phyloP scores from a whole-genome alignment of 2,329 filamentous ascomycete species.

The Teratosphaeria pseudoeucalypti region DNA sequence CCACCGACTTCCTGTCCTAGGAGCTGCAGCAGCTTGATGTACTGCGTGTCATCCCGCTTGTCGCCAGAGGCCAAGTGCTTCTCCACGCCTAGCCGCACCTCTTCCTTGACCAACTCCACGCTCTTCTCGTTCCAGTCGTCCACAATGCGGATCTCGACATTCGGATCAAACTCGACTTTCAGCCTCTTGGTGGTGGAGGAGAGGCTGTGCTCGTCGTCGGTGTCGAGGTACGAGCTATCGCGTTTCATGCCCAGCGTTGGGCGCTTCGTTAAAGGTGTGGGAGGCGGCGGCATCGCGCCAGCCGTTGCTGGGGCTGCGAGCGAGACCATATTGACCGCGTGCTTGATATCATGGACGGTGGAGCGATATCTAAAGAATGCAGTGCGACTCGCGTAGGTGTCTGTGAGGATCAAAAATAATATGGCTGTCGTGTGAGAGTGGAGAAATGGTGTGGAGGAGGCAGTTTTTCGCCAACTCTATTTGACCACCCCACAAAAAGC shows the following conservation, averaged over 20 bases:
- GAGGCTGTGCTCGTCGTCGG: conserved; percentile 25
- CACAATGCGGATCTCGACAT: conserved; percentile 36
- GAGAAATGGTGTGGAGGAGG: background rate
- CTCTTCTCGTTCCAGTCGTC: conserved; percentile 43
- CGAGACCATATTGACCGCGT: conserved; percentile 21
- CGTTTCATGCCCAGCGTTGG: conserved; percentile 26
- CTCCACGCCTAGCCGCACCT: conserved; percentile 44
- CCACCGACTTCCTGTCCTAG: conserved; percentile 19
- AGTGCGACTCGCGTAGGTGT: background rate
- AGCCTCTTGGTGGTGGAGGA: conserved; percentile 32
- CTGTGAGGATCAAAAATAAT: background rate
- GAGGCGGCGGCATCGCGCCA: conserved; percentile 24
- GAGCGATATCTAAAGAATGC: background rate
- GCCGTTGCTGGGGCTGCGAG: conserved; percentile 16
- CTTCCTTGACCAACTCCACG: conserved; percentile 48
- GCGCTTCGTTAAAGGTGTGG: conserved; percentile 20
- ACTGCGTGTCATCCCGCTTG: conserved; percentile 44
- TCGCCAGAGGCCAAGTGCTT: conserved; percentile 27
- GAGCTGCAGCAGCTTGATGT: conserved; percentile 39
- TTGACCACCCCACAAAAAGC: background rate
- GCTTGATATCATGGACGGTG: background rate
- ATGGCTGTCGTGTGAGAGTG: background rate
- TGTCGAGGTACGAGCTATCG: conserved; percentile 27
- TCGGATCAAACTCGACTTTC: conserved; percentile 39
- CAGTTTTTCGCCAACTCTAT: background rate